Evolutionary conservation across 257 asterid species (phyloP).

Genomic region (Haberlea rhodopensis): DNA sequence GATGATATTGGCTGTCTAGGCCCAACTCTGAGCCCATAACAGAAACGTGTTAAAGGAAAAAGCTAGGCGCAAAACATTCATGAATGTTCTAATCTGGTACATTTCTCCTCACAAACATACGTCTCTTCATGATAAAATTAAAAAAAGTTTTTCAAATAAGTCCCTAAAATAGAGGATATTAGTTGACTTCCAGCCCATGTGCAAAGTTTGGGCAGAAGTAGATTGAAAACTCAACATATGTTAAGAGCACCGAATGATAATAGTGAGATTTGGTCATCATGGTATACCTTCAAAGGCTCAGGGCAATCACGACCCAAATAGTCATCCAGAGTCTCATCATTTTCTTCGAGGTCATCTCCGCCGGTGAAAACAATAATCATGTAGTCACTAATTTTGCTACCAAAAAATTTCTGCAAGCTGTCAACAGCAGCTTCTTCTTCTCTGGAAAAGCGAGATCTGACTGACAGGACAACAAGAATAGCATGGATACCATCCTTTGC

Average conservation of each 20-base stretch:
- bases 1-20: too few relatives aligned
- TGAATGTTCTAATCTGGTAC: background rate
- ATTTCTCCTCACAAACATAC: background rate
- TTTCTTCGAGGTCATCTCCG: conserved; percentile 82
- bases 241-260: background rate
- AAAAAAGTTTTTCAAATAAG: background rate
- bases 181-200: background rate
- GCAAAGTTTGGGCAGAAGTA: background rate
- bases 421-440: conserved; percentile 72
- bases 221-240: background rate
- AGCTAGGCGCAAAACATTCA: background rate
- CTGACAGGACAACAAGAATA: conserved; percentile 71
- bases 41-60: background rate
- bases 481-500: conserved; percentile 96
- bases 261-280: too few relatives aligned
- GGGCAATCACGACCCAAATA: conserved; percentile 52
- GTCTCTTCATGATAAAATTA: background rate
- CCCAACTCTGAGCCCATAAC: too few relatives aligned
- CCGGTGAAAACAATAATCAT: conserved; percentile 81
- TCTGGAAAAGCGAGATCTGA: conserved; percentile 66
- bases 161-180: background rate
- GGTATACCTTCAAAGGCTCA: conserved; percentile 51
- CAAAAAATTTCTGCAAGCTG: conserved; percentile 65
- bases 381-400: conserved; percentile 58
- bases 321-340: conserved; percentile 47